Evolutionary conservation across 2,329 filamentous ascomycete genomes (phyloP).

Genomic region (Aspergillus fischeri): DNA sequence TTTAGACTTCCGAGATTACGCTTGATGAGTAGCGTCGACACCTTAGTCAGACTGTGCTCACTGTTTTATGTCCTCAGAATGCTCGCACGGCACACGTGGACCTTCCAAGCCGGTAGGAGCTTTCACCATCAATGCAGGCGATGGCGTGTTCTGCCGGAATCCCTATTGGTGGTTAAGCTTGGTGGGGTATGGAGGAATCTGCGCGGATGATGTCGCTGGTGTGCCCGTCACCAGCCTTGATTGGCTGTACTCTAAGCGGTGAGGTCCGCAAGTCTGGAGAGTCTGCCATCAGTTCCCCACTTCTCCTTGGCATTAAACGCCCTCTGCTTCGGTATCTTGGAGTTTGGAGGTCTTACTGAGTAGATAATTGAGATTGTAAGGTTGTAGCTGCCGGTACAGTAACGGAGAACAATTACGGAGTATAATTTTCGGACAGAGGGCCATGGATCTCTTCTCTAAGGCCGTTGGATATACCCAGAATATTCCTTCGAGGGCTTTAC

Average conservation of each 20-base stretch:
- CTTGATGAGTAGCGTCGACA: not conserved
- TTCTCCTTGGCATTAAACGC: not conserved
- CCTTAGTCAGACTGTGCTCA: not conserved
- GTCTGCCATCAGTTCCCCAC: not conserved
- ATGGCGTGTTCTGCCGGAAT: conserved; percentile 29
- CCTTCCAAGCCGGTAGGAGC: not conserved
- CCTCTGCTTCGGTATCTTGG: no score
- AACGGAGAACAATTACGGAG: not conserved
- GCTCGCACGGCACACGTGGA: conserved; percentile 13
- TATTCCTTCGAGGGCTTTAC: not conserved
- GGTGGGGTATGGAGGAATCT: not conserved
- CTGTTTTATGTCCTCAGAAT: not conserved
- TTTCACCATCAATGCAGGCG: conserved; percentile 29
- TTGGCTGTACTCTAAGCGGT: not conserved
- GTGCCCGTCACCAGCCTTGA: not conserved
- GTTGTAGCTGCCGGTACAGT: no score
- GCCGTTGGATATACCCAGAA: no score
- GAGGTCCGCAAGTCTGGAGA: not conserved
- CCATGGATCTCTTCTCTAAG: no score
- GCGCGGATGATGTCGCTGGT: not conserved
- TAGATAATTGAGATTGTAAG: no score
- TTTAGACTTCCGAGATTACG: no score
- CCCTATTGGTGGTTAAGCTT: conserved; percentile 23
- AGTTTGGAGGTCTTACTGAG: no score
- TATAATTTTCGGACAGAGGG: no score